phyloP scores from a whole-genome alignment of 257 asterid genomes.

The Nicotiana tomentosiformis region DNA sequence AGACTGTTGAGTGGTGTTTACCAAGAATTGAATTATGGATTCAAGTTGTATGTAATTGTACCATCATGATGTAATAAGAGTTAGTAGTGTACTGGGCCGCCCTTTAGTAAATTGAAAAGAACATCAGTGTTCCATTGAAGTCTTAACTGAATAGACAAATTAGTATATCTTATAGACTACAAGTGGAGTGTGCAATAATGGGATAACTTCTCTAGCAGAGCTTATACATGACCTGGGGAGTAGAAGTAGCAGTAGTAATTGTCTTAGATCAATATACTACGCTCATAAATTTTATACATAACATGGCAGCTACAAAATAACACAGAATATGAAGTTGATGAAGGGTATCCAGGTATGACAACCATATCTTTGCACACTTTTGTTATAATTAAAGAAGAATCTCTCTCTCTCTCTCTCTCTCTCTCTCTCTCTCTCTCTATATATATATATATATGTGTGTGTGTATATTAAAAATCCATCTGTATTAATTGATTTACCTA shows the following conservation, averaged over 20 bases:
- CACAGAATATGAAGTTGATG: neutral
- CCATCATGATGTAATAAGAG: too few relatives aligned
- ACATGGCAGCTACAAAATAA: neutral
- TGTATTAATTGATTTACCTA: neutral
- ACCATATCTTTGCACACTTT: neutral
- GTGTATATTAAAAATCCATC: neutral
- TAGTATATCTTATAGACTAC: neutral
- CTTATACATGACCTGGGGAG: neutral
- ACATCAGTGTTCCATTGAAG: neutral
- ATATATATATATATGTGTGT: neutral
- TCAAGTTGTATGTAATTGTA: neutral
- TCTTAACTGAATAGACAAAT: neutral
- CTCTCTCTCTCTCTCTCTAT: too few relatives aligned
- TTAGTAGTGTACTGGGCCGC: accelerated
- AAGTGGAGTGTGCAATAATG: neutral
- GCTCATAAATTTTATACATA: neutral
- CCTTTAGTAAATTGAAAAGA: neutral
- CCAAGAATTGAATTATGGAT: neutral
- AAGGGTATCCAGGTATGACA: neutral
- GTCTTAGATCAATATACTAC: neutral
- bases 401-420: neutral
- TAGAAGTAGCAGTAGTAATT: neutral
- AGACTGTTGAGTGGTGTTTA: neutral
- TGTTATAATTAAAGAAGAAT: neutral
- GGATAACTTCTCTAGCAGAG: neutral